Conservation (phyloP, 2,329 filamentous ascomycete species). For the Exophiala mesophila region DNA sequence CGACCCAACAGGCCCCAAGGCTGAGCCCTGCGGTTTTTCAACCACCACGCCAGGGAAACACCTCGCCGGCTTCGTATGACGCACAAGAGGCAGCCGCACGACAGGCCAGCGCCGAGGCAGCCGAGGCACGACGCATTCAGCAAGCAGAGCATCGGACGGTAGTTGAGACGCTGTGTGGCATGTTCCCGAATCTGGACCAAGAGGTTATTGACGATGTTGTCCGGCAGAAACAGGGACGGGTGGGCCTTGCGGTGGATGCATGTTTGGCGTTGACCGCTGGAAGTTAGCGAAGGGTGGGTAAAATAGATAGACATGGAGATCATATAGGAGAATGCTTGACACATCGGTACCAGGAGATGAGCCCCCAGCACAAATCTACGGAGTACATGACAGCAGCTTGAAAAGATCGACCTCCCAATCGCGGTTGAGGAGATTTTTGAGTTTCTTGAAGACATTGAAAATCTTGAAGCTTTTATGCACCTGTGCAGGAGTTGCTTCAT, state of each 20-base stretch:
- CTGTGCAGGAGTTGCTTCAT: no score
- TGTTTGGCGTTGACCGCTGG: conserved; percentile 64
- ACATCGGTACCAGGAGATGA: no score
- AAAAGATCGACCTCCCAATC: no score
- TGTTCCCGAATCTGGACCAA: conserved; percentile 93
- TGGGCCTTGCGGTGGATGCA: conserved; percentile 79
- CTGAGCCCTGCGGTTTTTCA: conserved; percentile 47
- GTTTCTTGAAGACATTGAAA: no score
- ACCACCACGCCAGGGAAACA: conserved; percentile 36
- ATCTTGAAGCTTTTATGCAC: no score
- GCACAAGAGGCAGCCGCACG: conserved; percentile 84
- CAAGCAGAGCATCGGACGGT: conserved; percentile 82
- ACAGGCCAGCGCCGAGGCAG: conserved; percentile 83
- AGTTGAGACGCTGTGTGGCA: conserved; percentile 87
- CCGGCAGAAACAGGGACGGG: conserved; percentile 87
- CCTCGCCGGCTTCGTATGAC: conserved; percentile 37
- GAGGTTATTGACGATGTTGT: conserved; percentile 97
- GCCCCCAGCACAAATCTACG: no score
- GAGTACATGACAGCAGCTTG: no score
- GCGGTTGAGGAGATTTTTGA: no score
- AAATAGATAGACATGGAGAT: background rate
- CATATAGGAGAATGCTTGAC: no score
- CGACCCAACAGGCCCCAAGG: conserved; percentile 36
- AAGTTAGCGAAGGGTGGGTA: conserved; percentile 10
- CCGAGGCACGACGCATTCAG: conserved; percentile 78